Base-by-base conservation (phyloP, 148 eudicot genomes). In the Nepenthes mirabilis region DNA sequence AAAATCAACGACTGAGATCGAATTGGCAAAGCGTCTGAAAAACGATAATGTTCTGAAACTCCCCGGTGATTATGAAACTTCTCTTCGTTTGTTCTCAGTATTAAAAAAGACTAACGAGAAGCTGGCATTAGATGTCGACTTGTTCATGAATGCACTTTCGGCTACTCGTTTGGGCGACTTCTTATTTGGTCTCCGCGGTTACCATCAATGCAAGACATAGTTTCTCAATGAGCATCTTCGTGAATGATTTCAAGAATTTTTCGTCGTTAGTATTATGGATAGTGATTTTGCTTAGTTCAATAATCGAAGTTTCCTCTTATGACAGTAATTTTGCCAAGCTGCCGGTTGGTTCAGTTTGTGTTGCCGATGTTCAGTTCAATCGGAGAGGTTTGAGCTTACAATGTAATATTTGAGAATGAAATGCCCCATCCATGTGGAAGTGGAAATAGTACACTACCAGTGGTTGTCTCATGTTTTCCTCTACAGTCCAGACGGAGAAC, bases 391-490 rank as follows among this genome's bases (percentile, higher is more conserved):
- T 36, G 73, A 12, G 53, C 36, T 34, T 71, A 1, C 36, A 7
- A 40, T 40, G 8, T 8, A 40, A 40, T 40, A 3, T 40, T 3
- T 40, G 45, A 40, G 45, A 3, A 8, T 0, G 8, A 40, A 40
- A 23, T 23, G 23, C 23, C 23, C 23, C 0, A 23, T 23, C 23
- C 23, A 23, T 23, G 23, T 23, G 23, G 23, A 23, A 23, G 23
- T 23, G 23, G 23, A 23, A 23, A 23, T 85, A 96, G 98, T 90
- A 87, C 70, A 88, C 96, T 50, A 90, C 85, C 8, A 79, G 65
- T 58, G 96, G 91, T 9, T 83, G 91, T 73, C 87, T 86, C 65
- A 56, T 88, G 72, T 88, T 83, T 76, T 88, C 96, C 2, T 93
- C 66, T 68, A 85, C 86, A 2, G 51, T 88, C 45, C 81, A 93